Base-by-base conservation (phyloP, 2,329 filamentous ascomycete species). In the Colletotrichum trifolii region DNA sequence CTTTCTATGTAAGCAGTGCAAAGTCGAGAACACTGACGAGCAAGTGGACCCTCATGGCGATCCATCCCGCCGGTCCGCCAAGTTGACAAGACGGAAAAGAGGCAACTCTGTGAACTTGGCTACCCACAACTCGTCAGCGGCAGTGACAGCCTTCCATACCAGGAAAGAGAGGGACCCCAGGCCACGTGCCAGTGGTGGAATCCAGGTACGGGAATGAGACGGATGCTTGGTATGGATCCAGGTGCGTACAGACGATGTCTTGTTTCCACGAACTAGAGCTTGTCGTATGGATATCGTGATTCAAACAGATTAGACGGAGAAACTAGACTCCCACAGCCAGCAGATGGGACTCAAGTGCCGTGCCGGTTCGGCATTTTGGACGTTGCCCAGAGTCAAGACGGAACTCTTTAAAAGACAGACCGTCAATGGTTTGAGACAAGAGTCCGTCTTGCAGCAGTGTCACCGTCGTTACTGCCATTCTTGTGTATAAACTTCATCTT, bases 231-330 rank as follows among this genome's bases (percentile, higher is more conserved):
- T 56, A 43, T 56, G 54, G 42, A 33, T 47, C 42, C 12, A 34
- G 34, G n/a, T 25, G 17, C 39, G 12, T 11, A 10, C 11, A 36
- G 35, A 13, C 49, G 34, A 50, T 17, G 35, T 35, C 15, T 25
- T 33, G 49, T 39, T 53, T 53, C 49, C 49, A 53, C 49, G 49
- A 53, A 53, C 49, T n/a, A 33, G 36, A 53, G 13, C 46, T 11
- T 33, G 35, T 12, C 17, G 33, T 33, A 17, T 13, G 33, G 17
- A 12, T 35, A 35, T 15, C 25, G 25, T 15, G 7, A 43, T 45
- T 12, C 11, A 17, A 39, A 45, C 8, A 42, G 39, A 38, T 52
- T 52, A 38, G 9, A 12, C 8, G 48, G 12, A 39, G 17, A 38
- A 13, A 52, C 8, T 17, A 17, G 35, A 39, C 15, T 52, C n/a